Evolutionary conservation across 306 rosid genomes (phyloP), one percentile per base, ranked within the genome.

Genomic region (Rosa multiflora): DNA sequence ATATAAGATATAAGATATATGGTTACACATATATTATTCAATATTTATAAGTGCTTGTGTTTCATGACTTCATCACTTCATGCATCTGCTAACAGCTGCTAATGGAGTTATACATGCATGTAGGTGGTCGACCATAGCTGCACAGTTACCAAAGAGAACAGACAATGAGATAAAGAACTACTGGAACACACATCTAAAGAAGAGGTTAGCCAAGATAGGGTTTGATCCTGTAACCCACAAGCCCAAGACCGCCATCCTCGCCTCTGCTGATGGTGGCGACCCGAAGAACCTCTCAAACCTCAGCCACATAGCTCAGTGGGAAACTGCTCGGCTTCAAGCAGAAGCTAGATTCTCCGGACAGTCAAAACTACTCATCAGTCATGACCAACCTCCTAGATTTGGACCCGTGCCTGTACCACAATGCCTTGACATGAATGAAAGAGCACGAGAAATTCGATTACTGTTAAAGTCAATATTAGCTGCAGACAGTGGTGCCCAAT

Each of bases 281-380:
- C 35, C 21, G 0, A 79, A 79, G 12, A 63, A 39, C 35, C 20
- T 35, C 11, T 62, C 77, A n/a, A 47, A 61, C 10, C 77, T 79
- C 48, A 79, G 73, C 78, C 82, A 79, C 73, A 72, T 72, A 51
- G 73, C 56, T 49, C 82, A 79, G 53, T 79, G 82, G 82, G 82
- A 79, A 55, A 62, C 44, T 14, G 66, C 46, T 39, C 58, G 82
- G 62, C 73, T 79, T 49, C 64, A 79, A 67, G 78, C 82, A 6
- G 78, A 79, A 63, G 78, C 71, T 20, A 71, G 82, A 15, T 64
- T 71, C 0, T 49, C 44, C 14, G 39, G 59, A 62, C 78, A 79
- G 43, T 79, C 82, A 20, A 17, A 48, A 18, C 64, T 43, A 39
- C 61, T 53, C 46, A 26, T 14, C 12, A 44, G 17, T 12, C 15